A percentile compares a stretch with the other conserved stretches of the same genome.
phyloP scores from a whole-genome alignment of 305 asterid genomes.

The Plantago rigida region DNA sequence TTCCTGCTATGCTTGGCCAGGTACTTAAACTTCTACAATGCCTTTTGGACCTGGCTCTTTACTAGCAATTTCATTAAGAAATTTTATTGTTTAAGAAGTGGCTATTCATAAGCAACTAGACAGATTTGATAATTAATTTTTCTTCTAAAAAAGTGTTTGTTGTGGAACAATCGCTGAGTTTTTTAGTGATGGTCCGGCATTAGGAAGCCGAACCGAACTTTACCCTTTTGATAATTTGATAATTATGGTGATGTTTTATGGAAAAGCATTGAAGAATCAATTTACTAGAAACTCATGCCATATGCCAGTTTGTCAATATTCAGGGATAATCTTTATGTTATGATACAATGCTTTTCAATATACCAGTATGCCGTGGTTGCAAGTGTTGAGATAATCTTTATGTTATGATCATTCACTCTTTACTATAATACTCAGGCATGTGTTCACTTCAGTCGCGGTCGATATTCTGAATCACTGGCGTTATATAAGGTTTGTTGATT shows the following conservation, averaged over 20 bases:
- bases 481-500: constrained; percentile 64
- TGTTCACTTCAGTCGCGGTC: constrained; percentile 82
- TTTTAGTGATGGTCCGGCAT: background rate
- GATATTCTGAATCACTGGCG: constrained; percentile 76
- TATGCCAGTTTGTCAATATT: background rate
- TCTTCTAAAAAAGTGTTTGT: constrained; percentile 6
- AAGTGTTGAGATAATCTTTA: constrained; percentile 16
- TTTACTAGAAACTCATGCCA: background rate
- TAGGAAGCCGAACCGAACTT: no score
- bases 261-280: background rate
- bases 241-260: no score
- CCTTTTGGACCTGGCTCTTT: constrained; percentile 15
- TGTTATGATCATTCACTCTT: constrained; percentile 21
- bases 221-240: no score
- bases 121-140: constrained; percentile 4
- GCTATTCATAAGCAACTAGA: constrained; percentile 5
- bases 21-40: constrained; percentile 35
- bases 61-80: constrained; percentile 6
- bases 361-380: constrained; percentile 19
- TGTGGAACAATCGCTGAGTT: constrained; percentile 9
- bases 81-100: constrained; percentile 10
- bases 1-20: constrained; percentile 98
- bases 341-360: no score
- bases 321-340: constrained; percentile 18
- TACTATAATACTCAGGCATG: constrained; percentile 62